A percentile compares a stretch with the other conserved stretches of the same genome.
These are phyloP conservation scores for Yarrowia sp. DNA, from an alignment of 805 yeast genomes.

Conservation along the genomic window DNA sequence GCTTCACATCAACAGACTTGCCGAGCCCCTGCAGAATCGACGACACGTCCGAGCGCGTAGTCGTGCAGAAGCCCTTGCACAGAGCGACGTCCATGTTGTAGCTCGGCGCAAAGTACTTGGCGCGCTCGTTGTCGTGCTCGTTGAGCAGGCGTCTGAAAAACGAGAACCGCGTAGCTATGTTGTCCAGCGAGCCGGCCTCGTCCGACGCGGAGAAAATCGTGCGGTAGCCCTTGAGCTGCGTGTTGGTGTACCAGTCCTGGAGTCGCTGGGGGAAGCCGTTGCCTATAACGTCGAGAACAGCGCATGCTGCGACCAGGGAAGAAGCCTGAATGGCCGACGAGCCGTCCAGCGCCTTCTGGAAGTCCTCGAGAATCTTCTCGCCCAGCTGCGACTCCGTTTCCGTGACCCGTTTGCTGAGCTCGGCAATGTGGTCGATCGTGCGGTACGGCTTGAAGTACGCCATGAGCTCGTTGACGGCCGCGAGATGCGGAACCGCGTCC, in stretches of 20 bases:
- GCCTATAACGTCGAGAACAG: constrained; percentile 58
- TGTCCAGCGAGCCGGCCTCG: constrained; percentile 94
- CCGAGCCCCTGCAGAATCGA: constrained; percentile 48
- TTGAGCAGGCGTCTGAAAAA: constrained; percentile 72
- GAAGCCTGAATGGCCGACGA: neutral
- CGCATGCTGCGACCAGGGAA: constrained; percentile 58
- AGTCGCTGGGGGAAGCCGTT: constrained; percentile 58
- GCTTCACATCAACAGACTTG: constrained; percentile 53
- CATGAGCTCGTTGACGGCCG: constrained; percentile 71
- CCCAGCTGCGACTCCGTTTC: constrained; percentile 59
- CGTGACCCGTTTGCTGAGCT: constrained; percentile 56
- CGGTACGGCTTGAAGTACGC: constrained; percentile 75
- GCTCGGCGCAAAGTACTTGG: constrained; percentile 57
- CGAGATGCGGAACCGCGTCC: constrained; percentile 59
- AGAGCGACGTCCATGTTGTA: constrained; percentile 73
- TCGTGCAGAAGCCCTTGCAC: constrained; percentile 59
- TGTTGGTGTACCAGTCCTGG: constrained; percentile 68
- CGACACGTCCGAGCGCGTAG: constrained; percentile 66
- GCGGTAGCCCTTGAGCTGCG: constrained; percentile 68
- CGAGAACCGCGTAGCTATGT: constrained; percentile 74
- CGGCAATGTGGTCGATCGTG: constrained; percentile 76
- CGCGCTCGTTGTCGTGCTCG: constrained; percentile 53
- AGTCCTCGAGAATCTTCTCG: constrained; percentile 71
- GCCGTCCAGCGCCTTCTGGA: constrained; percentile 45
- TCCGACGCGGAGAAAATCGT: constrained; percentile 74